These are phyloP conservation scores for Agrocybe pediades DNA, from an alignment of 768 basidiomycete species.

Conservation along the genomic window DNA sequence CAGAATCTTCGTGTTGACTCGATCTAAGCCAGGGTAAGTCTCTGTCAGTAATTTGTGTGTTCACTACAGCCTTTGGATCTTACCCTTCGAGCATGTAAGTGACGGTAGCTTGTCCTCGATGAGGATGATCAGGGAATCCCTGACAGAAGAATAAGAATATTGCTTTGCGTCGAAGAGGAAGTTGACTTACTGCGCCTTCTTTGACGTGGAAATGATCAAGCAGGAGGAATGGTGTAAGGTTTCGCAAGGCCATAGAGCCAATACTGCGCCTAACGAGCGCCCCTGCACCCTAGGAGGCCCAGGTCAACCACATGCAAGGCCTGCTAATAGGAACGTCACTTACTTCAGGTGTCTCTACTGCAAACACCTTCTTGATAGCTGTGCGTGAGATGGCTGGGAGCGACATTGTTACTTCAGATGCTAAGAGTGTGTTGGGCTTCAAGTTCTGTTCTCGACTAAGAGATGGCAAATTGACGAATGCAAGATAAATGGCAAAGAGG, in stretches of 20 bases:
- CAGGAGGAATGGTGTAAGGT: conserved; percentile 91
- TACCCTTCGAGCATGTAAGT: conserved; percentile 90
- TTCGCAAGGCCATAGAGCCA: conserved; percentile 71
- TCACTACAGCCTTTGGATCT: background rate
- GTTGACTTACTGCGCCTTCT: conserved; percentile 61
- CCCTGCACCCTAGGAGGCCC: conserved; percentile 62
- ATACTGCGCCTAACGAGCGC: conserved; percentile 87
- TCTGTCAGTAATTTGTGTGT: background rate
- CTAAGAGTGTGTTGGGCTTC: background rate
- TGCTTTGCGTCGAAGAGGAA: background rate
- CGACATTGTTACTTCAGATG: conserved; percentile 20
- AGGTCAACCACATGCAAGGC: conserved; percentile 5
- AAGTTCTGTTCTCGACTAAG: background rate
- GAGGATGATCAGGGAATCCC: conserved; percentile 94
- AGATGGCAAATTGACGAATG: background rate
- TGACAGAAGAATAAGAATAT: conserved; percentile 22
- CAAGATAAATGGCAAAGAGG: conserved; percentile 4
- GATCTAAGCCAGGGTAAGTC: conserved; percentile 34
- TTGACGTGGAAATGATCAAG: conserved; percentile 78
- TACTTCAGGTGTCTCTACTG: conserved; percentile 75
- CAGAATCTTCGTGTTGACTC: conserved; percentile 89
- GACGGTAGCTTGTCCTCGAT: conserved; percentile 85
- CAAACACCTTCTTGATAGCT: conserved; percentile 77
- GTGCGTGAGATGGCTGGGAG: conserved; percentile 52
- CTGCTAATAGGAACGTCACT: background rate